Conservation (phyloP, 805 yeast species). For the Saturnispora bothae region DNA sequence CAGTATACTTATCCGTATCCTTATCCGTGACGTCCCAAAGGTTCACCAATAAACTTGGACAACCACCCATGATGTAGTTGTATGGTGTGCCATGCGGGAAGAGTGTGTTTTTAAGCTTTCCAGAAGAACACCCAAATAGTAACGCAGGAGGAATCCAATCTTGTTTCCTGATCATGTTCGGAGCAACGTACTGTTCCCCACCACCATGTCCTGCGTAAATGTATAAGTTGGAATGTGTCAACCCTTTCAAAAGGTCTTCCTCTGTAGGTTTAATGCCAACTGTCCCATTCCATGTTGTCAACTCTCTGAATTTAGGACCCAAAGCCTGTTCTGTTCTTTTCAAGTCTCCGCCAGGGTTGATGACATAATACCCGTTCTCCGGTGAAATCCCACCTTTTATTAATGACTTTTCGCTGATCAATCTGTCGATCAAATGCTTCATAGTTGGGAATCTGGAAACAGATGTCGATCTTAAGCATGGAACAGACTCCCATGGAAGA, state of each 20-base stretch:
- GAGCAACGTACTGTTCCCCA: conserved; percentile 72
- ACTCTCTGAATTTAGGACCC: conserved; percentile 30
- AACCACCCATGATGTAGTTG: conserved; percentile 69
- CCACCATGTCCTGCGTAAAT: conserved; percentile 94
- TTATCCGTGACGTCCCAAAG: conserved; percentile 97
- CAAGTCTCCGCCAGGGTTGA: conserved; percentile 81
- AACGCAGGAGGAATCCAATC: conserved; percentile 45
- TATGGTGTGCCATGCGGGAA: conserved; percentile 70
- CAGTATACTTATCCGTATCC: conserved; percentile 76
- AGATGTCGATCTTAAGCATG: conserved; percentile 41
- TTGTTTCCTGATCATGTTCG: conserved; percentile 40
- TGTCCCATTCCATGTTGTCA: conserved; percentile 41
- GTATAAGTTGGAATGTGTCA: conserved; percentile 40
- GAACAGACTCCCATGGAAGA: conserved; percentile 87
- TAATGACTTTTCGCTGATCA: conserved; percentile 16
- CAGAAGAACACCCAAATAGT: conserved; percentile 88
- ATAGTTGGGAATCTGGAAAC: conserved; percentile 71
- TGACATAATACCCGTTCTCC: conserved; percentile 43
- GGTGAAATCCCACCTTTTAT: conserved; percentile 16
- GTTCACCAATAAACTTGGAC: conserved; percentile 75
- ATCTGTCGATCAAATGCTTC: conserved; percentile 31
- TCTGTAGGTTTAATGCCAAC: conserved; percentile 52
- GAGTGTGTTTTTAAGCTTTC: conserved; percentile 42
- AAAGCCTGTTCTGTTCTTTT: conserved; percentile 53
- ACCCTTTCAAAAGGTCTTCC: conserved; percentile 32